Conservation (phyloP, 1,284 basidiomycete species). For the Psilocybe mexicana region DNA sequence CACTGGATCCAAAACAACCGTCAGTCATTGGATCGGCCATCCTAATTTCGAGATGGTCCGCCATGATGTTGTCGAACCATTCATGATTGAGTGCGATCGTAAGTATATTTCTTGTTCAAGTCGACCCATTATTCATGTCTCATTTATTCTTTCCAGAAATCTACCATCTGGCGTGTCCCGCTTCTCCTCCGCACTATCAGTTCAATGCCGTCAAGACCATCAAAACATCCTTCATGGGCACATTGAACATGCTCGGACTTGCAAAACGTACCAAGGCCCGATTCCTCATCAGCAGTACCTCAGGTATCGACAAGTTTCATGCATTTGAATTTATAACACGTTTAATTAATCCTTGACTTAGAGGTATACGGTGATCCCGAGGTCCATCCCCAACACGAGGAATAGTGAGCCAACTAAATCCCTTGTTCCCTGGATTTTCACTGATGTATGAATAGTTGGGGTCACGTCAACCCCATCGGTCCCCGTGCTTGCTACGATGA, state of each 20-base stretch:
- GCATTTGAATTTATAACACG: conserved; percentile 6
- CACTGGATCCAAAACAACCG: conserved; percentile 93
- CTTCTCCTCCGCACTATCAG: conserved; percentile 94
- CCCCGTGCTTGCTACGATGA: conserved; percentile 98
- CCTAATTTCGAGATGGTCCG: conserved; percentile 98
- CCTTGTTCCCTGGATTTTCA: conserved; percentile 9
- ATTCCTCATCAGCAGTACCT: conserved; percentile 94
- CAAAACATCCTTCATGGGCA: conserved; percentile 98
- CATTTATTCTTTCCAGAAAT: conserved; percentile 62
- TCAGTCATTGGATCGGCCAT: conserved; percentile 94
- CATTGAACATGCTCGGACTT: conserved; percentile 97
- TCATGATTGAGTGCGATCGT: conserved; percentile 98
- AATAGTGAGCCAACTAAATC: conserved; percentile 65
- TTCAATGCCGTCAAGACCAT: conserved; percentile 96
- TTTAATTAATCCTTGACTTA: conserved; percentile 29
- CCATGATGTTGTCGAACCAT: conserved; percentile 95
- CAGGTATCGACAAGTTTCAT: conserved; percentile 52
- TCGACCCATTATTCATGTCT: conserved; percentile 8
- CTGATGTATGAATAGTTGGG: conserved; percentile 65
- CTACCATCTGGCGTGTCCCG: conserved; percentile 95
- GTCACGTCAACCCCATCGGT: conserved; percentile 97
- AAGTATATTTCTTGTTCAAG: conserved; percentile 33
- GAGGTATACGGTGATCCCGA: conserved; percentile 98
- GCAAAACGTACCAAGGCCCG: conserved; percentile 97
- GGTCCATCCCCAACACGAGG: conserved; percentile 94